Base-by-base conservation (phyloP, 1,139 yeast species). In the Pneumocystis carinii region DNA sequence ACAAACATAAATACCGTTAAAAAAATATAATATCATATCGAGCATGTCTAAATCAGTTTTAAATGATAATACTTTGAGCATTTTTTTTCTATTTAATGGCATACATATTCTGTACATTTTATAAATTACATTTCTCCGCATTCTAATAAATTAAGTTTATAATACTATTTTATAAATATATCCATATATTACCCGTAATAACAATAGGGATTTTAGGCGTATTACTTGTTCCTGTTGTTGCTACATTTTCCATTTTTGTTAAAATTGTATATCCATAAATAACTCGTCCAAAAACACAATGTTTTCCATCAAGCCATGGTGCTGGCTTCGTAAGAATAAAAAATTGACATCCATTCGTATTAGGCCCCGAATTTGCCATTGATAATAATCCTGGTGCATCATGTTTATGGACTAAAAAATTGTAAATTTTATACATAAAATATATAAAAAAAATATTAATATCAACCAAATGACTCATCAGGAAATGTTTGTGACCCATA, bases 281-380 rank as follows among this genome's bases (percentile, higher is more conserved):
- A 29, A 92, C 90, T 73, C 86, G 83, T 66, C 99, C 99, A 73
- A 92, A 94, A 8, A 92, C 97, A 64, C 90, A 97, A 74, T 94
- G 98, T 75, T 92, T 90, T 60, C 94, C 95, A 73, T 92, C 92
- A 69, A 69, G 78, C 73, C 83, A 86, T 19, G 86, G 84, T 29
- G 86, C 82, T 39, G 82, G 78, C 10, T 81, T 85, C 1, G 87
- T 83, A 56, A 95, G 87, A 70, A 92, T 85, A 74, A 92, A 92
- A 72, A 90, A 90, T 74, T 92, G 97, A 0, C 96, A 89, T 1
- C 97, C 97, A 73, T 92, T 92, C 66, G 97, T 90, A 73, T 86
- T 84, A 64, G 96, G 90, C 14, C 97, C 97, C 1, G 95, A 86
- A 72, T 87, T 87, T 66, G 97, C 97, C 97, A 92, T 92, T 24